Conservation (phyloP, 352 stramenopile species). For the Phytophthora capsici region DNA sequence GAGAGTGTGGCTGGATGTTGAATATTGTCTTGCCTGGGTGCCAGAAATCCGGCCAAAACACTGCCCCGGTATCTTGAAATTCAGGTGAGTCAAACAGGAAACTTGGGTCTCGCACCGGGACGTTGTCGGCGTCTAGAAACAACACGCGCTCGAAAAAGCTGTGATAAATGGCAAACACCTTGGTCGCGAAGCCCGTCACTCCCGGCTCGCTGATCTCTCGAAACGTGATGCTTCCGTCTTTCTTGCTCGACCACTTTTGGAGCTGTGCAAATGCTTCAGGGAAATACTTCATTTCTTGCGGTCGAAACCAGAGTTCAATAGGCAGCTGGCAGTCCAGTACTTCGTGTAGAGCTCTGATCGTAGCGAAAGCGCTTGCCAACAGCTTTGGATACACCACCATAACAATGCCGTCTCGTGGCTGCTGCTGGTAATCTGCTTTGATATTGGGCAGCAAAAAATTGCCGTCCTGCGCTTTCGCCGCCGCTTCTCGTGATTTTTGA, state of each 20-base stretch:
- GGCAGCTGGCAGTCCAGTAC: constrained; percentile 44
- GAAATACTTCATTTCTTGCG: constrained; percentile 38
- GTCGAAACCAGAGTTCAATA: constrained; percentile 58
- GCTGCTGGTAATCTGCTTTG: constrained; percentile 1
- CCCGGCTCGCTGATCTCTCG: constrained; percentile 30
- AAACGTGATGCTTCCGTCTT: constrained; percentile 34
- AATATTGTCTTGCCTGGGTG: constrained; percentile 63
- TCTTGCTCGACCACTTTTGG: constrained; percentile 27
- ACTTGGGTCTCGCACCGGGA: constrained; percentile 48
- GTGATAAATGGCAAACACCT: constrained; percentile 56
- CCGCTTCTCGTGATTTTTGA: constrained; percentile 31
- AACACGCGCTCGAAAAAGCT: constrained; percentile 51
- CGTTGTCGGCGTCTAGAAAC: constrained; percentile 68
- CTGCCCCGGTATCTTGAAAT: constrained; percentile 44
- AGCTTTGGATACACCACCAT: constrained; percentile 64
- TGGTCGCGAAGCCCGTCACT: constrained; percentile 52
- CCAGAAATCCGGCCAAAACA: constrained; percentile 83
- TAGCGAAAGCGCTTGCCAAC: constrained; percentile 46
- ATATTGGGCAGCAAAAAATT: constrained; percentile 27
- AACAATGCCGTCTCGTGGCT: constrained; percentile 42
- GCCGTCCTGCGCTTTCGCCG: constrained; percentile 3
- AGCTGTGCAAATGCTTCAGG: constrained; percentile 27
- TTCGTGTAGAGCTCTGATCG: constrained; percentile 37
- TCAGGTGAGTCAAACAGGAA: constrained; percentile 53
- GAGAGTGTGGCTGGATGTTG: constrained; percentile 58